phyloP scores from a whole-genome alignment of 306 rosid species.

The Pyrus bretschneideri region DNA sequence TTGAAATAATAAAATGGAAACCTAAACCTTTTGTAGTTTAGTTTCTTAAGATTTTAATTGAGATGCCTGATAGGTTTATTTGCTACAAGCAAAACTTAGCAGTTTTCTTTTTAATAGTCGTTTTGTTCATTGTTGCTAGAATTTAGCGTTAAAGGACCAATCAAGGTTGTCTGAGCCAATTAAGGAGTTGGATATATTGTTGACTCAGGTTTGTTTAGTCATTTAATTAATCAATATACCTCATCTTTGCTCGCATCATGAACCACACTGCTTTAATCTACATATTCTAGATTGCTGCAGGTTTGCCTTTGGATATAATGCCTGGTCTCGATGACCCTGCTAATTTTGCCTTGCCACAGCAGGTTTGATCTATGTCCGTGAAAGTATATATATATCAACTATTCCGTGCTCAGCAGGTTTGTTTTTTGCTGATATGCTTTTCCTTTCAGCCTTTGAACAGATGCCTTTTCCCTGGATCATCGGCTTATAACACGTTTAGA shows the following conservation, averaged over 20 bases:
- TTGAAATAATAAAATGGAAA: neutral
- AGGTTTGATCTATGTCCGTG: slow-evolving; percentile 47
- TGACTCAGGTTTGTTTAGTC: slow-evolving; percentile 67
- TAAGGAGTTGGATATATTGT: slow-evolving; percentile 79
- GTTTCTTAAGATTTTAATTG: neutral
- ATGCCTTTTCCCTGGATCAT: slow-evolving; percentile 93
- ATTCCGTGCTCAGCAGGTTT: slow-evolving; percentile 3
- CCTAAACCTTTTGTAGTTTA: neutral
- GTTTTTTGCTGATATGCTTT: slow-evolving; percentile 29
- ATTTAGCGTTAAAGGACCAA: slow-evolving; percentile 66
- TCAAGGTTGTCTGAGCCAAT: slow-evolving; percentile 66
- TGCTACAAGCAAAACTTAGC: neutral
- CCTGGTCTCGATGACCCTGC: slow-evolving; percentile 91
- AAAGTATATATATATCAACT: neutral
- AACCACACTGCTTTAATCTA: slow-evolving; percentile 16
- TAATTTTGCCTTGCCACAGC: slow-evolving; percentile 84
- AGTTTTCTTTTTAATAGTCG: neutral
- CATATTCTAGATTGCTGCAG: slow-evolving; percentile 61
- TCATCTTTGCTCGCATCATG: slow-evolving; percentile 1
- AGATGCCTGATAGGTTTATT: neutral
- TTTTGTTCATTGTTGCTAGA: slow-evolving; percentile 41
- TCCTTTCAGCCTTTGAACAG: slow-evolving; percentile 71
- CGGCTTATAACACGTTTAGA: slow-evolving; percentile 79
- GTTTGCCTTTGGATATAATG: slow-evolving; percentile 88
- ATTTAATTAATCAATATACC: slow-evolving; percentile 2